phyloP scores from a whole-genome alignment of 441 rosid species.

The Cnidoscolus chayamansa region DNA sequence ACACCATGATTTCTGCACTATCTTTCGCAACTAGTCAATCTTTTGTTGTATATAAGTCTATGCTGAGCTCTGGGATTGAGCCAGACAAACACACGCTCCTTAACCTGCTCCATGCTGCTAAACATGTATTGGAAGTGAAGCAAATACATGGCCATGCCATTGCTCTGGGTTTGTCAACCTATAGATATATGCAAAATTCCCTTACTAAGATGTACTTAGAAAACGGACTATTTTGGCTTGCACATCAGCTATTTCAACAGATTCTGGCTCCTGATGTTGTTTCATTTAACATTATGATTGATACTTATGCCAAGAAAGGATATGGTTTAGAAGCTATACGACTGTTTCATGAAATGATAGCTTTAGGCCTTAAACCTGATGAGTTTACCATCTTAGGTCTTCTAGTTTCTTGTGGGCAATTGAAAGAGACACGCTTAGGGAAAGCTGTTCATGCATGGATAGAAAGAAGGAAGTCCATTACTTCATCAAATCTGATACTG shows the following conservation, averaged over 20 bases:
- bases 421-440: slow-evolving; percentile 34
- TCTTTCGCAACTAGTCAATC: slow-evolving; percentile 22
- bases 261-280: slow-evolving; percentile 41
- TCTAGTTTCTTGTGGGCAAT: slow-evolving; percentile 44
- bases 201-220: slow-evolving; percentile 35
- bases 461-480: slow-evolving; percentile 34
- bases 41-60: slow-evolving; percentile 35
- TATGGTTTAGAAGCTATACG: slow-evolving; percentile 38
- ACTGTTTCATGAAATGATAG: slow-evolving; percentile 37
- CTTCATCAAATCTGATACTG: slow-evolving; percentile 43
- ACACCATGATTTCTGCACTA: slow-evolving; percentile 47
- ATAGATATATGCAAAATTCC: slow-evolving; percentile 32
- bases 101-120: slow-evolving; percentile 31
- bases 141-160: slow-evolving; percentile 50
- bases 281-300: slow-evolving; percentile 42
- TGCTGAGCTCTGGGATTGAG: slow-evolving; percentile 38
- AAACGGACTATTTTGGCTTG: slow-evolving; percentile 33
- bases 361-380: slow-evolving; percentile 41
- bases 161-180: slow-evolving; percentile 33
- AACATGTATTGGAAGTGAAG: slow-evolving; percentile 35
- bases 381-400: slow-evolving; percentile 44
- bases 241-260: slow-evolving; percentile 34
- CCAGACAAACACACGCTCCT: slow-evolving; percentile 52
- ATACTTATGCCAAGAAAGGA: slow-evolving; percentile 49
- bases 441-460: slow-evolving; percentile 53